Conservation (phyloP, 1,284 basidiomycete genomes). For the Malassezia nana region DNA sequence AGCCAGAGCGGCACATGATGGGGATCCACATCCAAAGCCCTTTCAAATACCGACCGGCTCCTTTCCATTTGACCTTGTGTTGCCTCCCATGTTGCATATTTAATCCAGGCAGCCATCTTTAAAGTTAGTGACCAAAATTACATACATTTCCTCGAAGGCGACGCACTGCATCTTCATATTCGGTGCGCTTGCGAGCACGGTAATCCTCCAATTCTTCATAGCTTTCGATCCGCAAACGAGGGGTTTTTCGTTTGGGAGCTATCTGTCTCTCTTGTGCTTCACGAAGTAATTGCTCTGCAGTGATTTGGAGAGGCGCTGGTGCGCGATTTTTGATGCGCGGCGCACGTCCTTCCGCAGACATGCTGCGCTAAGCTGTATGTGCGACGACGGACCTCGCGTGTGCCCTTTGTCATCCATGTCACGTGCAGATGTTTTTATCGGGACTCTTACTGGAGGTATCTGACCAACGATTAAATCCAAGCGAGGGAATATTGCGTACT, state of each 20-base stretch:
- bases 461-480: background rate
- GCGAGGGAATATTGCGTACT: background rate
- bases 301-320: constrained; percentile 87
- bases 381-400: background rate
- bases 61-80: constrained; percentile 68
- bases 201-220: constrained; percentile 95
- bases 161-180: constrained; percentile 90
- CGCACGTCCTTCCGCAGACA: constrained; percentile 39
- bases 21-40: constrained; percentile 88
- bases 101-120: constrained; percentile 51
- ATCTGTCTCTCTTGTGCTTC: constrained; percentile 98
- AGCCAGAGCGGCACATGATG: constrained; percentile 83
- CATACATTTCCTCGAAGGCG: constrained; percentile 76
- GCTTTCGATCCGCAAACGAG: constrained; percentile 62
- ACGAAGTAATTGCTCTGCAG: constrained; percentile 89
- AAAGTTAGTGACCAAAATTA: constrained; percentile 29
- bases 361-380: background rate
- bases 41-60: constrained; percentile 84
- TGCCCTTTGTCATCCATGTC: background rate
- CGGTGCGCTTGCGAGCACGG: constrained; percentile 81
- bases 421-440: background rate
- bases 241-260: constrained; percentile 58
- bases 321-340: constrained; percentile 82
- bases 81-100: constrained; percentile 66
- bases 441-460: background rate